A percentile compares a stretch with the other conserved stretches of the same genome.
Evolutionary conservation across 768 basidiomycete species (phyloP).

Genomic region (Gautieria morchelliformis): DNA sequence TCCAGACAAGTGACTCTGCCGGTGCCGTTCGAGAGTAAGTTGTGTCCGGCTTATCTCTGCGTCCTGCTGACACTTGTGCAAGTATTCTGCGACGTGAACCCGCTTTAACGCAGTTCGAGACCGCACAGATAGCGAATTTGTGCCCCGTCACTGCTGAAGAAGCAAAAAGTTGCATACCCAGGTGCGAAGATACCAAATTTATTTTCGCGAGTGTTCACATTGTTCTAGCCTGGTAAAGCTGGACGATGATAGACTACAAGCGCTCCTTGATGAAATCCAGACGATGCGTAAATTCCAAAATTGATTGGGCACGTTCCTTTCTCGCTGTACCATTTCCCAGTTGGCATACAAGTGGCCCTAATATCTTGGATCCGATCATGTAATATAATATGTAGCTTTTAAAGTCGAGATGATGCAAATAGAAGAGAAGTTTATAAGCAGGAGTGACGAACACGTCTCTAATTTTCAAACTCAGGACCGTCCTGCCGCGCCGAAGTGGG

Average conservation of each 20-base stretch:
- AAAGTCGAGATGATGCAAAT: too few species aligned
- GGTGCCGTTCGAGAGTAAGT: slow-evolving; percentile 81
- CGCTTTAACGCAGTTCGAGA: slow-evolving; percentile 80
- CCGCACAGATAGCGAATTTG: slow-evolving; percentile 85
- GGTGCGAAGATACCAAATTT: slow-evolving; percentile 32
- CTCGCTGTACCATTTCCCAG: neutral
- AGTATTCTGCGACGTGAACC: slow-evolving; percentile 76
- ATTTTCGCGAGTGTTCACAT: neutral
- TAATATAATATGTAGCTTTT: too few species aligned
- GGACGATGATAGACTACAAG: slow-evolving; percentile 79
- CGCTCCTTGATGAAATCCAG: slow-evolving; percentile 78
- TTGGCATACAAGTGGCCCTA: too few species aligned
- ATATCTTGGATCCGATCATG: too few species aligned
- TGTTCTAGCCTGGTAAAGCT: slow-evolving; percentile 65
- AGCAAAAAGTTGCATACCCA: slow-evolving; percentile 85
- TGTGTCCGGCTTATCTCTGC: neutral
- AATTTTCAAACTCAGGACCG: slow-evolving; percentile 1
- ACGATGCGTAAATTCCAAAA: slow-evolving; percentile 86
- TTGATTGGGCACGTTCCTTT: slow-evolving; percentile 23
- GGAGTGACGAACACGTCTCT: neutral
- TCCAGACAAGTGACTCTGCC: slow-evolving; percentile 76
- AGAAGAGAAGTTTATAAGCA: neutral
- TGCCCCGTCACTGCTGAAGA: slow-evolving; percentile 85
- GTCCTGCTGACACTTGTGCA: neutral
- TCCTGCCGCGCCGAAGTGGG: neutral